Evolutionary conservation across 1,284 basidiomycete genomes (phyloP).

Genomic region (Apiotrichum mycotoxinovorans): DNA sequence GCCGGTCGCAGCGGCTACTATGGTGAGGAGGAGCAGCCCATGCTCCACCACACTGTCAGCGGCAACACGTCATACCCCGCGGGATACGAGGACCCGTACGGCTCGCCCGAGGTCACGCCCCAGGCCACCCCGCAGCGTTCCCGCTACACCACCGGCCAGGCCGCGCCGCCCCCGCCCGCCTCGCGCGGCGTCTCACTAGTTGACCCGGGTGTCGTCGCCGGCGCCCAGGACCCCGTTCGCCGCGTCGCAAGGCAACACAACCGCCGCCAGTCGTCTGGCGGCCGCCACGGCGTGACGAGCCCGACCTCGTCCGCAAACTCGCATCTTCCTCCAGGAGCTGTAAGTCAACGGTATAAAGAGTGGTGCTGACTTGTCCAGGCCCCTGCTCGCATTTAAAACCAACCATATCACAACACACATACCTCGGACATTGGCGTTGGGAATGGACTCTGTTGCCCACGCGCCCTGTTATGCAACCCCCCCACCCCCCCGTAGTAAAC

Average conservation of each 20-base stretch:
- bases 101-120: not conserved
- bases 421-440: conserved; percentile 2
- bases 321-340: conserved; percentile 23
- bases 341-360: not conserved
- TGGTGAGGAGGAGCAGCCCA: conserved; percentile 57
- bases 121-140: conserved; percentile 25
- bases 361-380: conserved; percentile 3
- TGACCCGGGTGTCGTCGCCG: conserved; percentile 74
- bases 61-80: conserved; percentile 30
- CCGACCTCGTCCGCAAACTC: conserved; percentile 12
- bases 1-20: conserved; percentile 8
- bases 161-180: conserved; percentile 23
- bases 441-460: not conserved
- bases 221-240: conserved; percentile 57
- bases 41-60: conserved; percentile 35
- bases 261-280: conserved; percentile 27
- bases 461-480: conserved; percentile 3
- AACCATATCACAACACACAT: not conserved
- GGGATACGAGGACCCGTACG: conserved; percentile 23
- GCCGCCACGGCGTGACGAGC: conserved; percentile 15
- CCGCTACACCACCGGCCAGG: conserved; percentile 16
- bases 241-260: conserved; percentile 33
- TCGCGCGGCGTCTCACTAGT: conserved; percentile 67
- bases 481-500: not conserved
- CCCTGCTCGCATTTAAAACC: conserved; percentile 8